Evolutionary conservation across 176 grass and related monocot species (phyloP).

Genomic region (Avena insularis): DNA sequence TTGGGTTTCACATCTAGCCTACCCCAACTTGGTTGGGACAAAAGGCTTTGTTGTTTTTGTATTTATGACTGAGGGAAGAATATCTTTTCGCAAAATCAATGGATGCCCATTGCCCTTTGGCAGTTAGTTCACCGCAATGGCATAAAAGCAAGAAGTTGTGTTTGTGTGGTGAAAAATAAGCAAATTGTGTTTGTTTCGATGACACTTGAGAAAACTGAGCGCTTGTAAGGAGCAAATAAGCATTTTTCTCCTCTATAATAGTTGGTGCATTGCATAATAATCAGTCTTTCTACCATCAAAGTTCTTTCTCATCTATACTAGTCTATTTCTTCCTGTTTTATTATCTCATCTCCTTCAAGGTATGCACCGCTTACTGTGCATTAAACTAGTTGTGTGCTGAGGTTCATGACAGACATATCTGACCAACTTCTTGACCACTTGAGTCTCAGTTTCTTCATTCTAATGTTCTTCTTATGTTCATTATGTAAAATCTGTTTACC

Average conservation of each 20-base stretch:
- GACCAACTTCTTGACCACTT: not conserved
- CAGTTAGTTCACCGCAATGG: no score
- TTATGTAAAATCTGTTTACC: constrained; percentile 15
- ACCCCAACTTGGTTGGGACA: no score
- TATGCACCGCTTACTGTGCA: not conserved
- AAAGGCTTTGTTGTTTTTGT: no score
- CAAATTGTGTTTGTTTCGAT: no score
- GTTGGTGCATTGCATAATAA: not conserved
- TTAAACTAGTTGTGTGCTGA: constrained; percentile 2
- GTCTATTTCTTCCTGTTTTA: not conserved
- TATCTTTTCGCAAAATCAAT: no score
- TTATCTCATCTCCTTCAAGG: not conserved
- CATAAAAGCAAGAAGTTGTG: no score
- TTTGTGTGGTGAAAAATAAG: no score
- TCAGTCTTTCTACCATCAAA: not conserved
- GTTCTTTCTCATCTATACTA: not conserved
- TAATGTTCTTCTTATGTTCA: not conserved
- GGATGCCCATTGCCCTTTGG: no score
- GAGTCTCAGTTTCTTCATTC: not conserved
- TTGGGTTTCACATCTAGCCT: no score
- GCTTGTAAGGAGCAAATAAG: no score
- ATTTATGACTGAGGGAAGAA: no score
- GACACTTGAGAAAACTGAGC: no score
- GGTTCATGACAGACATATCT: constrained; percentile 1
- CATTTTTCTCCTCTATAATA: not conserved